Conservation (phyloP, 1,139 yeast species). For the Yamadazyma atmosphaerica region DNA sequence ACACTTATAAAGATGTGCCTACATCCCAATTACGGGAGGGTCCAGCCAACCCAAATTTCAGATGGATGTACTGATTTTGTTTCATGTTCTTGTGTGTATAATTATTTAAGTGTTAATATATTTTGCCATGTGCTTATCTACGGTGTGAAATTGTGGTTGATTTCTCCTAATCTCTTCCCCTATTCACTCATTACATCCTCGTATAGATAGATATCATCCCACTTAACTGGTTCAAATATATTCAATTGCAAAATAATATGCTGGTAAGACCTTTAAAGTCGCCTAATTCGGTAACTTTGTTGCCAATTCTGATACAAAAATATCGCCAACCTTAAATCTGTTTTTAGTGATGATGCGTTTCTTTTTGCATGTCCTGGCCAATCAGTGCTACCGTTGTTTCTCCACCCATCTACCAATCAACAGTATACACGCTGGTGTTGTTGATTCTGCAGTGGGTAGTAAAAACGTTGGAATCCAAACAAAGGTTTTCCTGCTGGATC, state of each 20-base stretch:
- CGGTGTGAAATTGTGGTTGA: too few species aligned
- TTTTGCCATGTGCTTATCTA: too few species aligned
- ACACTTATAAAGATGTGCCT: slow-evolving; percentile 44
- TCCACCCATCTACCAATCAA: too few species aligned
- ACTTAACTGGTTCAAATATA: too few species aligned
- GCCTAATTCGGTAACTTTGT: not conserved
- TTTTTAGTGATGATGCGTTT: not conserved
- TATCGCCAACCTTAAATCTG: not conserved
- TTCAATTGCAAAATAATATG: not conserved
- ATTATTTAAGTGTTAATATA: too few species aligned
- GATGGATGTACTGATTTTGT: slow-evolving; percentile 44
- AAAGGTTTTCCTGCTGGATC: too few species aligned
- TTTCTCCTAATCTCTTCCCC: too few species aligned
- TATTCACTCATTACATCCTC: not conserved
- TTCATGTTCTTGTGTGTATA: not conserved
- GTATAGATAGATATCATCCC: too few species aligned
- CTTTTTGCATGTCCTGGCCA: not conserved
- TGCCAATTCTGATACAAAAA: not conserved
- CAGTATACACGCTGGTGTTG: too few species aligned
- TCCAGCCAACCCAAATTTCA: slow-evolving; percentile 43
- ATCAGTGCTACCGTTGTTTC: too few species aligned
- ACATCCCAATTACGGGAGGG: slow-evolving; percentile 46
- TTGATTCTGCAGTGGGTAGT: too few species aligned
- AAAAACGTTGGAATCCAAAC: too few species aligned
- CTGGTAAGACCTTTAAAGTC: not conserved